These are phyloP conservation scores for Perkinsus olseni DNA, from an alignment of 169 alveolate genomes.

Conservation along the genomic window DNA sequence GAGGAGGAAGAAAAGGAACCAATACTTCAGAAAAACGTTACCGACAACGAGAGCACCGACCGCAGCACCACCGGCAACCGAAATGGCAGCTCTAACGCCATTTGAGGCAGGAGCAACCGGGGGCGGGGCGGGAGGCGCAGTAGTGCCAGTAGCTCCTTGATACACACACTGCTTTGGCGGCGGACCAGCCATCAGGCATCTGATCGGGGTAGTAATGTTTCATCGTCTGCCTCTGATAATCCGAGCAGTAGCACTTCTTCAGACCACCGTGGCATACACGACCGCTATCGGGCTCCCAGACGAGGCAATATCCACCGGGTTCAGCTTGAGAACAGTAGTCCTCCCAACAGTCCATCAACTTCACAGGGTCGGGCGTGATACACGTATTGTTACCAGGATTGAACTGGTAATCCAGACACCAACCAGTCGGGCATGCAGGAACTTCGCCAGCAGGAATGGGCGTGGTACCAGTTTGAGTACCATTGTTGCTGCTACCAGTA, in stretches of 20 bases:
- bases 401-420: not conserved
- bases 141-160: not conserved
- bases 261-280: not conserved
- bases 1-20: not conserved
- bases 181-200: not conserved
- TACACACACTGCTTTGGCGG: not conserved
- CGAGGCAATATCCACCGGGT: not conserved
- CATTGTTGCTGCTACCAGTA: not conserved
- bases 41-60: not conserved
- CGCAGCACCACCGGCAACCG: not conserved
- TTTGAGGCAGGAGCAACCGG: not conserved
- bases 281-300: not conserved
- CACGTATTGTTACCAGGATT: not conserved
- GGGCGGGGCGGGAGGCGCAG: not conserved
- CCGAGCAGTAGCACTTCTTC: not conserved
- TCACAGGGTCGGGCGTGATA: not conserved
- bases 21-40: not conserved
- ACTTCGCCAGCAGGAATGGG: not conserved
- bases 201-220: not conserved
- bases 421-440: not conserved
- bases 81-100: not conserved
- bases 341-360: not conserved
- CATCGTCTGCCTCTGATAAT: not conserved
- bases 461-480: not conserved
- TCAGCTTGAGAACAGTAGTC: not conserved